Conservation (phyloP, 768 basidiomycete genomes). For the Candolleomyces efflorescens region DNA sequence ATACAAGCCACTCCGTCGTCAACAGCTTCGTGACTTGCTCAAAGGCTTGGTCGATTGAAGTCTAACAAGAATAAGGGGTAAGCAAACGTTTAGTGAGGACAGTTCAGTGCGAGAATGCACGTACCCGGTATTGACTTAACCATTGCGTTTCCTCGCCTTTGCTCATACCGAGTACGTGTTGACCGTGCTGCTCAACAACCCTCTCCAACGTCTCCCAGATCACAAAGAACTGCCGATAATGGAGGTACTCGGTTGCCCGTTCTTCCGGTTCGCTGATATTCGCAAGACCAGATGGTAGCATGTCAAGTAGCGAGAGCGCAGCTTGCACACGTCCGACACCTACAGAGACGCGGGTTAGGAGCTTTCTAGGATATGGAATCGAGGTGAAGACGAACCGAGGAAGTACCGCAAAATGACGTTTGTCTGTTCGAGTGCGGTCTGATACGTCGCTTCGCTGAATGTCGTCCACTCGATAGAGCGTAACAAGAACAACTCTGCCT, state of each 20-base stretch:
- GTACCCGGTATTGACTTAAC: slow-evolving; percentile 62
- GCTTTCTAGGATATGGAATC: background rate
- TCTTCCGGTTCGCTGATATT: slow-evolving; percentile 66
- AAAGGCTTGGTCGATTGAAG: slow-evolving; percentile 57
- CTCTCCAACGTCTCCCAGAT: slow-evolving; percentile 66
- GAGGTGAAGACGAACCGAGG: slow-evolving; percentile 52
- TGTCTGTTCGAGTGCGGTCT: slow-evolving; percentile 78
- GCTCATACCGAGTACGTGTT: slow-evolving; percentile 53
- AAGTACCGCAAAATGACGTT: slow-evolving; percentile 89
- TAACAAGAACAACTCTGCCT: slow-evolving; percentile 61
- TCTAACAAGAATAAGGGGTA: slow-evolving; percentile 26
- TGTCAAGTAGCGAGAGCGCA: slow-evolving; percentile 53
- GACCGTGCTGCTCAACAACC: slow-evolving; percentile 56
- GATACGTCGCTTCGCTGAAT: slow-evolving; percentile 66
- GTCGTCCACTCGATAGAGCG: slow-evolving; percentile 94
- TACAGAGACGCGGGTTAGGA: slow-evolving; percentile 20
- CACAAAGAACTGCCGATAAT: slow-evolving; percentile 76
- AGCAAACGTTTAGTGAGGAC: background rate
- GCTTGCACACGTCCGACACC: slow-evolving; percentile 72
- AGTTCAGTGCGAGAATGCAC: slow-evolving; percentile 11
- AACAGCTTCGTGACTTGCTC: slow-evolving; percentile 67
- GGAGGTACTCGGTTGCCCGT: slow-evolving; percentile 67
- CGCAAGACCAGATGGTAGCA: slow-evolving; percentile 62
- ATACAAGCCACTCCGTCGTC: slow-evolving; percentile 73
- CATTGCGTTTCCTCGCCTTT: slow-evolving; percentile 56